These are phyloP conservation scores for Takashimella koratensis DNA, from an alignment of 1,284 basidiomycete genomes.

Conservation along the genomic window DNA sequence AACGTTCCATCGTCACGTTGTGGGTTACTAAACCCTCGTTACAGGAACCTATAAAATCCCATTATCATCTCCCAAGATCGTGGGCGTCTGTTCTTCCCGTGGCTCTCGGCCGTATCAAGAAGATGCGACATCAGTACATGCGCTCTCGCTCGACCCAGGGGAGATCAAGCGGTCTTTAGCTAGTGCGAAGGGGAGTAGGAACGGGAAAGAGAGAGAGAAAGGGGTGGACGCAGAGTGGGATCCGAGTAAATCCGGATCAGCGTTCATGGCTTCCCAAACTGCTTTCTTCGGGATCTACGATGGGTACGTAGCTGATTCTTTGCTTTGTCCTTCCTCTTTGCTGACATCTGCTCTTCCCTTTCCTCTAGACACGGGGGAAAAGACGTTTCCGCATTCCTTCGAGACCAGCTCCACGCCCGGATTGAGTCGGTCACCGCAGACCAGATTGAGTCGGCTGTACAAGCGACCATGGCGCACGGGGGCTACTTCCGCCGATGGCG, in stretches of 20 bases:
- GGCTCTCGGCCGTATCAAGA: conserved; percentile 79
- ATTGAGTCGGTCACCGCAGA: conserved; percentile 69
- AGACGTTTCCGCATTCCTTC: conserved; percentile 68
- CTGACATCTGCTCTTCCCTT: conserved; percentile 10
- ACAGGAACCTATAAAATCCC: conserved; percentile 43
- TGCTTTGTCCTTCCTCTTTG: neutral
- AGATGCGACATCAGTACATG: conserved; percentile 72
- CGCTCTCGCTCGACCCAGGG: conserved; percentile 66
- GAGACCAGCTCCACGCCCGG: conserved; percentile 71
- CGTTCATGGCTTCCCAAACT: conserved; percentile 68
- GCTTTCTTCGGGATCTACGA: conserved; percentile 85
- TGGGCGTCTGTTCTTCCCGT: conserved; percentile 70
- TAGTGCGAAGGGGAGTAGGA: neutral
- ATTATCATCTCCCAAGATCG: conserved; percentile 51
- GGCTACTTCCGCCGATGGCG: conserved; percentile 85
- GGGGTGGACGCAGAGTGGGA: conserved; percentile 69
- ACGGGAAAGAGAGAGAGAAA: conserved; percentile 48
- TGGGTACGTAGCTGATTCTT: conserved; percentile 57
- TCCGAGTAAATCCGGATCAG: conserved; percentile 48
- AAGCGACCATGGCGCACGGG: conserved; percentile 63
- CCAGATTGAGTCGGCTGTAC: conserved; percentile 67
- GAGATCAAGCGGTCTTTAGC: conserved; percentile 62
- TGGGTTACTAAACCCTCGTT: conserved; percentile 1
- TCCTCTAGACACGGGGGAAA: conserved; percentile 79
- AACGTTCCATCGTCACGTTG: neutral